Base-by-base conservation (phyloP, 1,284 basidiomycete genomes). In the Phellopilus nigrolimitatus region DNA sequence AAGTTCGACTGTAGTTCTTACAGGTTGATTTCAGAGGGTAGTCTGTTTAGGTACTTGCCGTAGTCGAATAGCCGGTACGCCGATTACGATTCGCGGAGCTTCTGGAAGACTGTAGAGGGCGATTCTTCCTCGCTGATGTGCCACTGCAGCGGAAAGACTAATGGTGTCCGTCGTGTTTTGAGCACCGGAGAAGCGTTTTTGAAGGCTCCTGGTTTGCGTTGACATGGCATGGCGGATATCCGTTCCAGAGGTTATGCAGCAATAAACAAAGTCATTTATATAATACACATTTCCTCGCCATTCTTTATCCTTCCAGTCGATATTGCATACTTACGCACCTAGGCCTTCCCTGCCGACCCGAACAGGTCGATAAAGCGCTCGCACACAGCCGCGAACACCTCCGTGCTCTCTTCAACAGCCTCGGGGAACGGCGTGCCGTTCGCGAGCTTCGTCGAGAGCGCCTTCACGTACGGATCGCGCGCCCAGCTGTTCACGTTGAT, bases 401-500 rank as follows among this genome's bases (percentile, higher is more conserved):
- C 71, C 1, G 70, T 73, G 2, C 73, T 72, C 24, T 70, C 69
- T 34, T 75, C 72, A 25, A 73, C 66, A 0, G 72, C 73, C 5
- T 75, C 72, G 1, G 74, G 74, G 58, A 76, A 73, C 0, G 73
- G 62, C 53, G 68, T 71, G 1, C 60, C 31, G 2, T 62, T 48
- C 62, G 58, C 19, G 74, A 59, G 1, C 58, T 62, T n/a, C 38
- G 65, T 61, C 0, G 65, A 62, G 7, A 76, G 58, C 0, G 58
- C 51, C 53, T 69, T 68, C 2, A 66, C 69, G 51, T 76, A 75
- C 4, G 69, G 69, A 60, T 75, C 72, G 22, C 73, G 69, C 1
- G 64, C 71, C 71, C 72, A 74, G 53, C 69, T 70, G 56, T 76
- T 76, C 50, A 76, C 66, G 48, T 76, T 76, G 49, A 76, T 70